Base-by-base conservation (phyloP, 2,329 filamentous ascomycete genomes). In the Orbilia brochopaga region DNA sequence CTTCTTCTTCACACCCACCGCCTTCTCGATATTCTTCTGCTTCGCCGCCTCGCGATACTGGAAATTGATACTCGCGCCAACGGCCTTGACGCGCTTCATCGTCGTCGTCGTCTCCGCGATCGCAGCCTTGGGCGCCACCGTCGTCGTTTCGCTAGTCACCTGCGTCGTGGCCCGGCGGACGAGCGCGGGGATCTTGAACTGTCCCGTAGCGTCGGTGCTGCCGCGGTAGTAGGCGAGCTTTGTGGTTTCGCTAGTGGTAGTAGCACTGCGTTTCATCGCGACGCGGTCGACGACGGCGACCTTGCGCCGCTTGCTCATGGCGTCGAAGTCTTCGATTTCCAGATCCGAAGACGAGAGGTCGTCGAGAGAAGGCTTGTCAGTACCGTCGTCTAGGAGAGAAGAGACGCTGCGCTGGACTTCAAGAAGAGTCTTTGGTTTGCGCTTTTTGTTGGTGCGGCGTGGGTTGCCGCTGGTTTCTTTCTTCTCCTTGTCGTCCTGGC, bases 91-190 rank as follows among this genome's bases (percentile, higher is more conserved):
- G 32, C 72, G 73, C 57, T 65, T 35, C 42, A 75, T 69, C 58
- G 74, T 76, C 32, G 75, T 77, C 37, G 76, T 77, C 17, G 74
- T 74, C 32, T 72, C 69, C 23, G 73, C 74, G 0, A 80, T 79
- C 4, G 78, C 75, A 51, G 79, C 76, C 32, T 75, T 75, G 69
- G 78, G 74, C 64, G 79, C 79, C 5, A 73, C 69, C 1, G 74
- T 73, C 60, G 76, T 60, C 69, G 53, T 44, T 66, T 56, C 32
- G 74, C 76, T 74, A 79, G 73, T 54, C 75, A 73, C 61, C 78
- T 88, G 88, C 0, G 90, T 93, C 2, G 90, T 89, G 30, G 89
- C 85, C 24, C 90, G 85, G 27, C 59, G 54, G 17, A 94, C 83
- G 19, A 94, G 82, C 0, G 85, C 83, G 0, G 90, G 90, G 1